Evolutionary conservation across 2,329 filamentous ascomycete species (phyloP).

Genomic region (Zymoseptoria tritici): DNA sequence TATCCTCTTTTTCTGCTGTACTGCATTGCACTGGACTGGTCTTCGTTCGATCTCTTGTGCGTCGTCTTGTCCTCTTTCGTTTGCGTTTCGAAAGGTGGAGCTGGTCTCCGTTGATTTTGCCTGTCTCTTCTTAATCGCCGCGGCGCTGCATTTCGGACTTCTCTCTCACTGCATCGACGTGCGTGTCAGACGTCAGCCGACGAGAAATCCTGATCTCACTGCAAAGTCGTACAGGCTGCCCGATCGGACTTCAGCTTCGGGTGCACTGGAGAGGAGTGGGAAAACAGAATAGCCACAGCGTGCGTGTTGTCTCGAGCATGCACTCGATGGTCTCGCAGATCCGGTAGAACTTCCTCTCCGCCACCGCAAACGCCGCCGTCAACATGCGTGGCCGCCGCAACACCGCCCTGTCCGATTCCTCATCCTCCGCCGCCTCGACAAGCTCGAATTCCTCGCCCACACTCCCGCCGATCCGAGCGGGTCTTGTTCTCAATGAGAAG

Average conservation of each 20-base stretch:
- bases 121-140: too few relatives aligned
- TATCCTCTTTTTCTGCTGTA: background rate
- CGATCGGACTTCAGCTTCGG: background rate
- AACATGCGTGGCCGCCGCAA: constrained; percentile 41
- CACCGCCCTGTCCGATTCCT: constrained; percentile 40
- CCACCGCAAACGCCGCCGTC: background rate
- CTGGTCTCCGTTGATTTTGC: background rate
- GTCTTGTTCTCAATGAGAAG: constrained; percentile 44
- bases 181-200: background rate
- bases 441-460: constrained; percentile 32
- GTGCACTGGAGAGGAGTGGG: background rate
- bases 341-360: background rate
- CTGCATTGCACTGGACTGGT: too few relatives aligned
- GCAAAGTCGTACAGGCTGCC: background rate
- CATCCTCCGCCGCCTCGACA: constrained; percentile 60
- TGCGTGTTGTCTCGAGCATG: background rate
- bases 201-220: background rate
- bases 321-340: background rate
- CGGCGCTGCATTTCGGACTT: too few relatives aligned
- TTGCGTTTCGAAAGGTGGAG: background rate
- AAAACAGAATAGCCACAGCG: background rate
- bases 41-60: too few relatives aligned
- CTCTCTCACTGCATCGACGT: background rate
- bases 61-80: background rate
- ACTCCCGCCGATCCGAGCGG: constrained; percentile 38